Conservation (phyloP, 148 eudicot genomes). For the Amaranthus palmeri region DNA sequence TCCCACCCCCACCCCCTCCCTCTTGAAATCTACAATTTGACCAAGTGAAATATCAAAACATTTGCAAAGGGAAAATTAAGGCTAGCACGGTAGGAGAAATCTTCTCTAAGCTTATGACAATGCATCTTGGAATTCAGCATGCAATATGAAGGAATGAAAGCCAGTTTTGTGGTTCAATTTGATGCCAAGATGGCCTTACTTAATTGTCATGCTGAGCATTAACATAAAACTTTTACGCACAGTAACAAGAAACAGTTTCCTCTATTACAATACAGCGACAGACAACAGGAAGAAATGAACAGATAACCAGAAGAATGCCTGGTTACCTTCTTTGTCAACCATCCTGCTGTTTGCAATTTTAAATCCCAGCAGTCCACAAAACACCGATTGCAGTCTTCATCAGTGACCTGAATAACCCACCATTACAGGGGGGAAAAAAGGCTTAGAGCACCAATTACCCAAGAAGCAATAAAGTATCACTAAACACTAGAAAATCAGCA, state of each 20-base stretch:
- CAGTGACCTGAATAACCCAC: not conserved
- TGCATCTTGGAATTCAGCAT: not conserved
- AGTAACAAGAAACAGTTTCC: constrained; percentile 5
- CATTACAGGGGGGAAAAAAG: not conserved
- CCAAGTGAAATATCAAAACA: not conserved
- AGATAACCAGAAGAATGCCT: constrained; percentile 29
- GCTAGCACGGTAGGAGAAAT: not conserved
- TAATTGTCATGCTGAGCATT: constrained; percentile 9
- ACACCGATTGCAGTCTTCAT: constrained; percentile 4
- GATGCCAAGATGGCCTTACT: constrained; percentile 13
- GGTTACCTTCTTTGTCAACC: constrained; percentile 26
- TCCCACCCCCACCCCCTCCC: not conserved
- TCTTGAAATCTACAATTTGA: not conserved
- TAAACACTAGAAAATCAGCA: not conserved
- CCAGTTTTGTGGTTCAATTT: not conserved
- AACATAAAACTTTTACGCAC: not conserved
- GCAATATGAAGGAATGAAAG: too few relatives aligned
- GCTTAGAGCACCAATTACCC: not conserved
- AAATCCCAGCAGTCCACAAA: not conserved
- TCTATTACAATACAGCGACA: constrained; percentile 12
- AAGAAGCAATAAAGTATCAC: not conserved
- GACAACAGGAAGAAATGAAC: constrained; percentile 8
- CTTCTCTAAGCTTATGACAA: not conserved
- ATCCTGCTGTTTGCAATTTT: constrained; percentile 9
- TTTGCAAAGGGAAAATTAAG: not conserved